Percentiles rank a stretch among this genome's conserved stretches.
phyloP scores from a whole-genome alignment of 352 stramenopile species.

The Blastocystis sp. region DNA sequence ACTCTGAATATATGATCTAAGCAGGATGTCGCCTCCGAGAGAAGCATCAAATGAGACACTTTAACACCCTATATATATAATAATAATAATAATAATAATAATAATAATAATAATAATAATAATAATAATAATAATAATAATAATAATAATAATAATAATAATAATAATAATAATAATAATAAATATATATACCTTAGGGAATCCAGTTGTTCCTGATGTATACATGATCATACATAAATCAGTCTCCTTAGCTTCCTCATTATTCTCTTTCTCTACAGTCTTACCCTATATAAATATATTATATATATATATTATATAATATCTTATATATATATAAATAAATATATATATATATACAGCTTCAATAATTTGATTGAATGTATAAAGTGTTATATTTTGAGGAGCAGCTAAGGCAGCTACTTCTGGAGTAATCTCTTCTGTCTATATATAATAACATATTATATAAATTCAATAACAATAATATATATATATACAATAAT shows the following conservation, averaged over 20 bases:
- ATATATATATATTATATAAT: no score
- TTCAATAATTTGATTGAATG: slow-evolving; percentile 18
- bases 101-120: no score
- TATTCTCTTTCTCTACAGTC: slow-evolving; percentile 40
- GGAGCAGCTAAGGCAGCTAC: neutral
- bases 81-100: no score
- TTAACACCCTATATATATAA: no score
- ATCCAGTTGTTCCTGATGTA: slow-evolving; percentile 16
- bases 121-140: no score
- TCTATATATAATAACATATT: neutral
- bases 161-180: no score
- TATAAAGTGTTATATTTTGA: slow-evolving; percentile 13
- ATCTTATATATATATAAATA: no score
- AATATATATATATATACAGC: no score
- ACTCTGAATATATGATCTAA: slow-evolving; percentile 36
- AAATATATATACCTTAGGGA: slow-evolving; percentile 19
- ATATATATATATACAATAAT: slow-evolving; percentile 9
- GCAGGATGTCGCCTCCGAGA: slow-evolving; percentile 21
- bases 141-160: no score
- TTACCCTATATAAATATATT: no score
- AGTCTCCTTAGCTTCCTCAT: slow-evolving; percentile 9
- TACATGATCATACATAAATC: slow-evolving; percentile 36
- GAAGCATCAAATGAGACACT: slow-evolving; percentile 16
- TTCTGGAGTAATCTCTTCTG: slow-evolving; percentile 7
- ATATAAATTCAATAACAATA: neutral